These are phyloP conservation scores for Metschnikowia dekortorum DNA, from an alignment of 805 yeast species.

Conservation along the genomic window DNA sequence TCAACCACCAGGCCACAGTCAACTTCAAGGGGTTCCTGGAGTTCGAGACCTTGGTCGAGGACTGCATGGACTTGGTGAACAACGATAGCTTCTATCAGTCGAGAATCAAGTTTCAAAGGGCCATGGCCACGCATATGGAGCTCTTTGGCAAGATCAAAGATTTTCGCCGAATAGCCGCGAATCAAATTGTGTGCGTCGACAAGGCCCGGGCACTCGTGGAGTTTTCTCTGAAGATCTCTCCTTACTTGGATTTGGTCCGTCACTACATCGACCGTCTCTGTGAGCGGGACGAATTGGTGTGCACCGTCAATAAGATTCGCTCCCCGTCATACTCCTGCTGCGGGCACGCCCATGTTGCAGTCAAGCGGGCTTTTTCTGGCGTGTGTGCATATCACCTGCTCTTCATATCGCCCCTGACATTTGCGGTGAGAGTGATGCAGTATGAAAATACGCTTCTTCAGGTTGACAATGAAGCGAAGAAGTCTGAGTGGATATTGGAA, in stretches of 20 bases:
- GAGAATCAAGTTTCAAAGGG: constrained; percentile 11
- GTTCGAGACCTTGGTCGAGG: constrained; percentile 7
- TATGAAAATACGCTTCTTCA: constrained; percentile 6
- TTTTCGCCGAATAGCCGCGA: constrained; percentile 3
- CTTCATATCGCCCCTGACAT: constrained; percentile 5
- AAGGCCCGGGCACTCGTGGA: constrained; percentile 9
- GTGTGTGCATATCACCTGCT: constrained; percentile 6
- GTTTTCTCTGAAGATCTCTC: constrained; percentile 6
- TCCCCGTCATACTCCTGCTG: constrained; percentile 5
- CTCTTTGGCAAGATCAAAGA: constrained; percentile 6
- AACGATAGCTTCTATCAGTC: constrained; percentile 12
- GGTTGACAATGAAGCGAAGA: constrained; percentile 7
- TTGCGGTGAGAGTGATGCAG: constrained; percentile 4
- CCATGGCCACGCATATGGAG: constrained; percentile 11
- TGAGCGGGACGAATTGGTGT: constrained; percentile 10
- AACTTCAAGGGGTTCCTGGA: constrained; percentile 7
- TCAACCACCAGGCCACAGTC: constrained; percentile 3
- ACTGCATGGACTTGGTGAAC: constrained; percentile 10
- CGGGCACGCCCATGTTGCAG: constrained; percentile 10
- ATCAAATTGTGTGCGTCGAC: constrained; percentile 4
- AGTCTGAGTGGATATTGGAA: constrained; percentile 8
- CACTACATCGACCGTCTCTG: constrained; percentile 9
- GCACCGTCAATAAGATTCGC: constrained; percentile 7
- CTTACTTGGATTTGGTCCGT: constrained; percentile 7
- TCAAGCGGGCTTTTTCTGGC: constrained; percentile 8